Evolutionary conservation across 495 filamentous ascomycete species (phyloP).

Genomic region (Peziza echinospora): DNA sequence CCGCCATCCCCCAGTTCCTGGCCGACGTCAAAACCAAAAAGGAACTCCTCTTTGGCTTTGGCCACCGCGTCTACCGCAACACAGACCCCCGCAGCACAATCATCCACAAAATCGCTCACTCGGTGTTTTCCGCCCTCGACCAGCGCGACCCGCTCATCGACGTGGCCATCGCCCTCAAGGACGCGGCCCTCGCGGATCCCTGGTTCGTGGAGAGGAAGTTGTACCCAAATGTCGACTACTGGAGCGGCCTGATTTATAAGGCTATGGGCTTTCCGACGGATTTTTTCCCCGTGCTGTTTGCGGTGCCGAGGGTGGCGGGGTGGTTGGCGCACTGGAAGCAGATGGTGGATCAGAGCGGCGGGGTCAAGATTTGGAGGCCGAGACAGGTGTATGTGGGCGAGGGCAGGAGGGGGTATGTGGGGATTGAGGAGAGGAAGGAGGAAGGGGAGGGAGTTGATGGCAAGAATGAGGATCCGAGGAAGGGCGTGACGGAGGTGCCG

Average conservation of each 20-base stretch:
- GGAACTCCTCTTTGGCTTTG: conserved; percentile 36
- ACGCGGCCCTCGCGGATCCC: conserved; percentile 27
- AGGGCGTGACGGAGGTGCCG: conserved; percentile 17
- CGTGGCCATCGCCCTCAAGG: conserved; percentile 30
- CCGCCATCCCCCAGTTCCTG: conserved; percentile 28
- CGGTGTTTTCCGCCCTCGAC: conserved; percentile 20
- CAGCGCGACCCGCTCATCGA: conserved; percentile 26
- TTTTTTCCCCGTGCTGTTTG: conserved; percentile 24
- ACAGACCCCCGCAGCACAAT: conserved; percentile 30
- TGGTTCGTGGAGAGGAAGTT: conserved; percentile 30
- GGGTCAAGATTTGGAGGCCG: conserved; percentile 24
- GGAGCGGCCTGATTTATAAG: conserved; percentile 34
- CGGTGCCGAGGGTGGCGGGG: conserved; percentile 22
- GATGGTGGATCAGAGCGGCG: conserved; percentile 17
- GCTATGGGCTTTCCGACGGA: conserved; percentile 28
- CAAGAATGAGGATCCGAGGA: no score
- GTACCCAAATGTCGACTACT: conserved; percentile 37
- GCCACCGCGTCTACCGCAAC: conserved; percentile 35
- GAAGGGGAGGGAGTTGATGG: conserved; percentile 13
- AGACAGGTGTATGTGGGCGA: conserved; percentile 23
- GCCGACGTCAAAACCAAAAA: conserved; percentile 30
- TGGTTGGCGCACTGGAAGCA: conserved; percentile 25
- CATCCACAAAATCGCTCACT: conserved; percentile 28
- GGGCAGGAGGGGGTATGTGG: conserved; percentile 17
- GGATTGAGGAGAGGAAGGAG: conserved; percentile 15